Percentiles rank a stretch among this genome's conserved stretches.
These are phyloP conservation scores for Limonium bicolor DNA, from an alignment of 148 eudicot species.

Conservation along the genomic window DNA sequence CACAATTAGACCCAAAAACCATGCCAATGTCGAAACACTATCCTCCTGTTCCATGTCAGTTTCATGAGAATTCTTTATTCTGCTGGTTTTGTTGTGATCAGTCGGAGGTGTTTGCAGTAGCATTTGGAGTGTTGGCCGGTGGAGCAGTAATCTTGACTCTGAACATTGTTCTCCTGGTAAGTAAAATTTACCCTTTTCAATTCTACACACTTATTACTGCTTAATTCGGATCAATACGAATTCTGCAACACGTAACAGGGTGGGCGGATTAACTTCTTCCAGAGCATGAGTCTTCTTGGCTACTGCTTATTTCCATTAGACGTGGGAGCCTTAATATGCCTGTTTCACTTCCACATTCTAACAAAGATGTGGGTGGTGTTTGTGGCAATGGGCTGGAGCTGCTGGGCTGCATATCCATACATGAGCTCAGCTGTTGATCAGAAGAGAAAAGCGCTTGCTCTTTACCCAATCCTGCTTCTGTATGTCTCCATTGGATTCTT, in stretches of 20 bases:
- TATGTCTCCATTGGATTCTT: background rate
- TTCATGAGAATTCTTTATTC: background rate
- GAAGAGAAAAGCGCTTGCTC: background rate
- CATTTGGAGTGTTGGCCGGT: background rate
- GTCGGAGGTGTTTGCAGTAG: conserved; percentile 2
- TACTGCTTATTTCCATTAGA: background rate
- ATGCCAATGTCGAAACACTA: background rate
- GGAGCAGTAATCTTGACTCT: background rate
- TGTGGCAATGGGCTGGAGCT: conserved; percentile 1
- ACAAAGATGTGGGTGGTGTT: background rate
- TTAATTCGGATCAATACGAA: background rate
- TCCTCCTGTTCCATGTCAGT: no score
- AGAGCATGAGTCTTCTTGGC: background rate
- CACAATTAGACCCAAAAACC: background rate
- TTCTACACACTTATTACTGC: background rate
- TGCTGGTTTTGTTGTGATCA: background rate
- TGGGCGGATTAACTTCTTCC: background rate
- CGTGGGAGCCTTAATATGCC: background rate
- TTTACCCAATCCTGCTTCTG: conserved; percentile 2
- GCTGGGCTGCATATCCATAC: conserved; percentile 3
- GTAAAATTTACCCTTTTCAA: background rate
- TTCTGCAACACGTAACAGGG: background rate
- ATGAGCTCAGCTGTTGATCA: conserved; percentile 1
- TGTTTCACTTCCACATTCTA: background rate
- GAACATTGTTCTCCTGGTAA: conserved; percentile 1